Evolutionary conservation across 257 asterid species (phyloP), one percentile per base, ranked within the genome.

Genomic region (Orobanche coerulescens): DNA sequence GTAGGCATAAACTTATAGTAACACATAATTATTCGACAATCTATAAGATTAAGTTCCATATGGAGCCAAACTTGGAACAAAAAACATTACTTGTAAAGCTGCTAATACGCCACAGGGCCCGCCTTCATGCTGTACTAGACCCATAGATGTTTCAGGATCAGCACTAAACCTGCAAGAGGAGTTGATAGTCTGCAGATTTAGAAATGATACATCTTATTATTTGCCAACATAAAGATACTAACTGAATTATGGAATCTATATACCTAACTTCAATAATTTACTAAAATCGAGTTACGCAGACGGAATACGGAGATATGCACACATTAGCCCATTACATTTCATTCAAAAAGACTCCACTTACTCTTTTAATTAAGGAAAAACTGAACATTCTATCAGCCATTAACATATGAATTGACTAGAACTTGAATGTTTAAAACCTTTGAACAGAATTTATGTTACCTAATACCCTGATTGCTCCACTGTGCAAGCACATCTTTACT

Each of bases 391-490:
- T 12, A 25, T 26, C 39, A 22, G 12, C 44, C 12, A 13, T 18
- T 46, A 47, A 33, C 7, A 24, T 1, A 58, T 33, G 51, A 55
- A 62, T 24, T 2, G 9, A 56, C 19, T 16, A 26, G 15, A 25
- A 65, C 20, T 37, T 26, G 30, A 42, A 13, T 28, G 13, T 19
- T 51, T 22, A 47, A 2, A 76, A 39, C 53, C 5, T 43, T 13
- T 34, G 8, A 42, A 42, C 20, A 48, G 9, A 64, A 68, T 16
- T 16, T 33, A 42, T 12, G 20, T 65, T 77, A 87, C 96, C 92
- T 78, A 54, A 87, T 81, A 39, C 96, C 96, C 75, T 87, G 96
- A 74, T 87, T 87, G 68, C 83, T 79, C 94, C 96, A 87, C 78
- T 84, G 94, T 7, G 84, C 85, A 71, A 84, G 89, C 69, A 84